Base-by-base conservation (phyloP, 495 filamentous ascomycete species). In the Cudoniella acicularis region DNA sequence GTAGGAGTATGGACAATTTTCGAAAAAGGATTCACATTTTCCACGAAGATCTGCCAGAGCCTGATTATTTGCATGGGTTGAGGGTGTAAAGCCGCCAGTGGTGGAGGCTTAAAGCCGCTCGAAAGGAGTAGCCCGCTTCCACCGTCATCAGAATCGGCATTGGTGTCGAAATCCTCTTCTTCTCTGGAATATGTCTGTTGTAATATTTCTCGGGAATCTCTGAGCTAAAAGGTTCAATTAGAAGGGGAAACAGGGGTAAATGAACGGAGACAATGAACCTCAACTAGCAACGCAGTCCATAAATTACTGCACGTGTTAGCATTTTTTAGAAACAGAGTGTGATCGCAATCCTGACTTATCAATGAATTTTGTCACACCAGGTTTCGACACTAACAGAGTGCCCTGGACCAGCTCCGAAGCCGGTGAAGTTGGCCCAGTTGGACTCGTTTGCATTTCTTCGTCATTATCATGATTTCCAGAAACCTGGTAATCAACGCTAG, bases 21-120 rank as follows among this genome's bases (percentile, higher is more conserved):
- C 10, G 88, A 68, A 16, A 91, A 64, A 1, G 86, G 87, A 42
- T 87, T 84, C 9, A 90, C 84, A 52, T 89, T 88, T 53, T 85
- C 79, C 21, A 47, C 24, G 25, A 60, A 66, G 22, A 60, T 67
- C 46, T 61, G 53, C 61, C 57, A 62, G 42, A 61, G 36, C 57
- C 62, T n/a, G 30, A 59, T 40, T 41, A 66, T 66, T 2, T 56
- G 48, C n/a, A 41, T 25, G 9, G 55, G 54, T 21, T 23, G 16
- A 16, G 60, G 60, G 52, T 63, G 56, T 11, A 48, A 48, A 8
- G 6, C 8, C 8, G 10, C 8, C 10, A 48, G 45, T 48, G 10
- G 9, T 10, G 45, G 45, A 21, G 45, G 45, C 18, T 18, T 48
- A 41, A 41, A 41, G 16, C 16, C 16, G 8, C 9, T 9, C 16